A percentile compares a stretch with the other conserved stretches of the same genome.
Conservation (phyloP, 2,329 filamentous ascomycete species). For the Lomentospora prolificans region DNA sequence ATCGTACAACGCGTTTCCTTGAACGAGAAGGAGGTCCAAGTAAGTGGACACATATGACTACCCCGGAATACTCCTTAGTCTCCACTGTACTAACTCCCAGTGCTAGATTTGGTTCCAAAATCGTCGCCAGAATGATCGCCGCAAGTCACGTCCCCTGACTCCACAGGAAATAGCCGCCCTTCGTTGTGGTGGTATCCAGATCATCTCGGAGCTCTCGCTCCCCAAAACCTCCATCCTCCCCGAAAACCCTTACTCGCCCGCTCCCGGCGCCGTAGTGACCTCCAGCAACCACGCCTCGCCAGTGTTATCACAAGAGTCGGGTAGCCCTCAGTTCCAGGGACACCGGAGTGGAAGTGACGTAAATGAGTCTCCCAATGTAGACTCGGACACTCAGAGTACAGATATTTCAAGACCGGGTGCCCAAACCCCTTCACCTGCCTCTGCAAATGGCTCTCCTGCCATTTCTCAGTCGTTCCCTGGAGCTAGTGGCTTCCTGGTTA, state of each 20-base stretch:
- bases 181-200: slow-evolving; percentile 43
- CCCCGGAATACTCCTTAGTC: no score
- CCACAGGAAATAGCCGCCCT: slow-evolving; percentile 63
- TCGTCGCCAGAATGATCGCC: slow-evolving; percentile 80
- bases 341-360: background rate
- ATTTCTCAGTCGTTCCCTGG: slow-evolving; percentile 31
- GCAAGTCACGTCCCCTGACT: slow-evolving; percentile 76
- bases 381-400: background rate
- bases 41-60: no score
- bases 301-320: background rate
- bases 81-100: no score
- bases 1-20: slow-evolving; percentile 80
- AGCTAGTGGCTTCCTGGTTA: slow-evolving; percentile 41
- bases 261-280: background rate
- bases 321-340: background rate
- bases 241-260: slow-evolving; percentile 15
- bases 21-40: slow-evolving; percentile 94
- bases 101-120: slow-evolving; percentile 99
- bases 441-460: slow-evolving; percentile 12
- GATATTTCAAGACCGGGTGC: background rate
- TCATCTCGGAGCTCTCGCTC: slow-evolving; percentile 34
- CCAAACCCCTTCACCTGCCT: background rate
- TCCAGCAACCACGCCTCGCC: slow-evolving; percentile 1
- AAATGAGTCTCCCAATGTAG: slow-evolving; percentile 1
- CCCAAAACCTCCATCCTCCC: slow-evolving; percentile 15